Percentiles rank a stretch among this genome's conserved stretches.
Conservation (phyloP, 179 eudicot genomes). For the Gypsophila paniculata region DNA sequence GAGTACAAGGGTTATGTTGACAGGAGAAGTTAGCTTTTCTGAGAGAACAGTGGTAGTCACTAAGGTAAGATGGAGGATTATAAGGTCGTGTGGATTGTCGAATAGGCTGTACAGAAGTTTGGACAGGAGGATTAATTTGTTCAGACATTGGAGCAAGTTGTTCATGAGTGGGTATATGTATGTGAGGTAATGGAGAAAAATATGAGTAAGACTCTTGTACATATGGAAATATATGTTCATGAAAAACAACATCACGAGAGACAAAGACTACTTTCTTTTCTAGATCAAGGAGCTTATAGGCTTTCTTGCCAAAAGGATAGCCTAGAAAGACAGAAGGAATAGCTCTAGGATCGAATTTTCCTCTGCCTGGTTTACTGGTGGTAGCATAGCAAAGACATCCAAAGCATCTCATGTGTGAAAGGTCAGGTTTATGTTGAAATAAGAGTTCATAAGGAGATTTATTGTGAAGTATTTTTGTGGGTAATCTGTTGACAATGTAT, state of each 20-base stretch:
- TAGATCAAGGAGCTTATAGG: not conserved
- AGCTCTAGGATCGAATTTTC: not conserved
- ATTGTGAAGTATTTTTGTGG: not conserved
- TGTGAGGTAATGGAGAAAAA: not conserved
- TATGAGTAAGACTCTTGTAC: not conserved
- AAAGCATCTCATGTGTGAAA: not conserved
- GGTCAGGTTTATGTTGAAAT: not conserved
- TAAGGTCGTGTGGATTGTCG: not conserved
- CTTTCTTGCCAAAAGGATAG: not conserved
- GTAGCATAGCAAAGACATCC: not conserved
- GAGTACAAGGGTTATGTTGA: too few relatives aligned
- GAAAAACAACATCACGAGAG: not conserved
- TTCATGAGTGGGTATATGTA: not conserved
- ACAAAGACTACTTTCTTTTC: not conserved
- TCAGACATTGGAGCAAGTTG: not conserved
- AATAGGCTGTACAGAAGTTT: not conserved
- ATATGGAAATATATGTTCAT: constrained; percentile 8
- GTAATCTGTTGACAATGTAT: not conserved
- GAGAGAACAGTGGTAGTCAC: not conserved
- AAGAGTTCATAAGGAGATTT: not conserved
- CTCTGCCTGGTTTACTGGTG: too few relatives aligned
- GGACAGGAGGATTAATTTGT: too few relatives aligned
- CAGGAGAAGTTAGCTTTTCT: not conserved
- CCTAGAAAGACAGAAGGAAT: not conserved
- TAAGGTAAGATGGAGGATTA: not conserved